These are phyloP conservation scores for Phaeodactylum tricornutum DNA, from an alignment of 108 stramenopile species.

Conservation along the genomic window DNA sequence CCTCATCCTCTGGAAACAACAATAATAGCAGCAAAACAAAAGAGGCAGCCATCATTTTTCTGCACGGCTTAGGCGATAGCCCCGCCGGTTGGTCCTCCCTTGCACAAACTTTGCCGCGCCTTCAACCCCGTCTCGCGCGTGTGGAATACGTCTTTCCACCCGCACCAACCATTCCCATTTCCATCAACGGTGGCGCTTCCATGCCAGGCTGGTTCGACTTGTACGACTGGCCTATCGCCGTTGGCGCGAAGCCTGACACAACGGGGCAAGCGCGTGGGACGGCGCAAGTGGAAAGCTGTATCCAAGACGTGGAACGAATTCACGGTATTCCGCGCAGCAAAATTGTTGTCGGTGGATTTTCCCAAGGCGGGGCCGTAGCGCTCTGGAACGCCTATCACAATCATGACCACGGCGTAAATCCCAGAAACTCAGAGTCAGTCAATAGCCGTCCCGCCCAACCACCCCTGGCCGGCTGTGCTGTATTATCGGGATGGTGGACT, in stretches of 20 bases:
- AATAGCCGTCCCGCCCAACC: background rate
- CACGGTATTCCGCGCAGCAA: conserved; percentile 45
- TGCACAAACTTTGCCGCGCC: conserved; percentile 27
- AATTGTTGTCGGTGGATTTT: conserved; percentile 79
- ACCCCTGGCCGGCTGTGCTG: conserved; percentile 62
- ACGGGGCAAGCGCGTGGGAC: conserved; percentile 36
- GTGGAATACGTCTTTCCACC: conserved; percentile 70
- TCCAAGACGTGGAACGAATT: conserved; percentile 1
- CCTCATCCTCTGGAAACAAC: no score
- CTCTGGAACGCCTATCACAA: conserved; percentile 55
- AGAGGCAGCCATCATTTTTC: conserved; percentile 53
- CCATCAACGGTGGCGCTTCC: conserved; percentile 71
- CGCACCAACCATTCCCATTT: conserved; percentile 64
- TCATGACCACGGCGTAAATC: no score
- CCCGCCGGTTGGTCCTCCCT: conserved; percentile 73
- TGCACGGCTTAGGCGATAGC: conserved; percentile 70
- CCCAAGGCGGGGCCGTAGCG: conserved; percentile 76
- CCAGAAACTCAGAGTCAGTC: conserved; percentile 1
- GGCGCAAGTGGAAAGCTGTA: conserved; percentile 22
- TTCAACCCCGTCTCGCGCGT: conserved; percentile 37
- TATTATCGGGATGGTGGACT: conserved; percentile 67
- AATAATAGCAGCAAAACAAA: no score
- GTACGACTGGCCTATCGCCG: conserved; percentile 79
- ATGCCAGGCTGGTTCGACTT: conserved; percentile 90
- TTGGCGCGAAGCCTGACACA: conserved; percentile 50